Conservation (phyloP, 306 rosid genomes). For the Crataegus laevigata region DNA sequence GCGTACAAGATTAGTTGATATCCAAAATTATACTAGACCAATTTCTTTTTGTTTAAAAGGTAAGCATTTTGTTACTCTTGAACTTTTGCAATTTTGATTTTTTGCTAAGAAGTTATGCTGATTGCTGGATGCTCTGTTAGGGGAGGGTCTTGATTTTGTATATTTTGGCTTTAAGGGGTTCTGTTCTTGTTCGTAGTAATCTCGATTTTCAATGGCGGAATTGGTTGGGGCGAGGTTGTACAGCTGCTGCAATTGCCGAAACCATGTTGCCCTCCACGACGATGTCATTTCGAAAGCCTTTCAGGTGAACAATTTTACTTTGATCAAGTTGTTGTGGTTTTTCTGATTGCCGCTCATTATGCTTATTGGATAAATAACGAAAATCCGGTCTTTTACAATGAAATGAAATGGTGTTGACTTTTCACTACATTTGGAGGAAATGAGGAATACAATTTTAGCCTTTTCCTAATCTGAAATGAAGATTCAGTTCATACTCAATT, state of each 20-base stretch:
- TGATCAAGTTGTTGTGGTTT: not conserved
- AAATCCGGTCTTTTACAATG: not conserved
- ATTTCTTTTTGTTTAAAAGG: not conserved
- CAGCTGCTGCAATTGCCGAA: slow-evolving; percentile 51
- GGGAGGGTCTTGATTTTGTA: slow-evolving; percentile 4
- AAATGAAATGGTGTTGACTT: not conserved
- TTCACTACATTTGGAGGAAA: not conserved
- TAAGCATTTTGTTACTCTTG: not conserved
- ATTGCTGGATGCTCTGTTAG: not conserved
- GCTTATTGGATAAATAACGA: not conserved
- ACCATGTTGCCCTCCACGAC: slow-evolving; percentile 56
- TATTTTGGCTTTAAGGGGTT: not conserved
- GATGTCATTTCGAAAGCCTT: slow-evolving; percentile 62
- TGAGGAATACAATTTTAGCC: not conserved
- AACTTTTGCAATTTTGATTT: not conserved
- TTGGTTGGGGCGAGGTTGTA: slow-evolving; percentile 49
- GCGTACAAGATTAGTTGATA: slow-evolving; percentile 8
- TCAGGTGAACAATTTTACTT: slow-evolving; percentile 39
- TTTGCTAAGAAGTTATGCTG: not conserved
- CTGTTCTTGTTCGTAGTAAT: not conserved
- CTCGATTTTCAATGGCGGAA: slow-evolving; percentile 32
- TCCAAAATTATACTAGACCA: not conserved
- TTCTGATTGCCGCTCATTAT: not conserved
- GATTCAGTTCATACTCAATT: not conserved
- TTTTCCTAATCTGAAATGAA: not conserved